Evolutionary conservation across 2,329 filamentous ascomycete species (phyloP).

Genomic region (Xylaria multiplex): DNA sequence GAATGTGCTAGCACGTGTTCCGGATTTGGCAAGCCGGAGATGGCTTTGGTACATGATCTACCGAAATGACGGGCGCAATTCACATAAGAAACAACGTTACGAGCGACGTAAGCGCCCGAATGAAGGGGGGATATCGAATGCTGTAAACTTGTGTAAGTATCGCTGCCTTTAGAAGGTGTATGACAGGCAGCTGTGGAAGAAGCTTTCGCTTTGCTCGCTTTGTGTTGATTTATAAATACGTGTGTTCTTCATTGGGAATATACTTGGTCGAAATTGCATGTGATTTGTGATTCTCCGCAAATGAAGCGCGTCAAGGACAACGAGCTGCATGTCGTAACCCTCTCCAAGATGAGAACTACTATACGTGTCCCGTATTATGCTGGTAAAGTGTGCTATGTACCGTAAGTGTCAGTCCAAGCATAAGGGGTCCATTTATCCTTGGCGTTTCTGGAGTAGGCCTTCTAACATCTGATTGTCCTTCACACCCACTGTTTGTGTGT

Average conservation of each 20-base stretch:
- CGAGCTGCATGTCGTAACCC: slow-evolving; percentile 22
- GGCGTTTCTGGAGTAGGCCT: slow-evolving; percentile 34
- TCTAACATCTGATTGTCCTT: too few relatives aligned
- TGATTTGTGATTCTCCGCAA: slow-evolving; percentile 32
- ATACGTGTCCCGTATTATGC: slow-evolving; percentile 13
- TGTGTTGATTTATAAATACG: not conserved
- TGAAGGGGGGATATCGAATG: too few relatives aligned
- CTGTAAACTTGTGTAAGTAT: too few relatives aligned
- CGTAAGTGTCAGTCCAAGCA: slow-evolving; percentile 35
- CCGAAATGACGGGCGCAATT: not conserved
- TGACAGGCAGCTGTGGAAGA: too few relatives aligned
- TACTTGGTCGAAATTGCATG: slow-evolving; percentile 12
- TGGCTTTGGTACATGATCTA: not conserved
- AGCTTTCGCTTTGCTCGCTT: slow-evolving; percentile 3
- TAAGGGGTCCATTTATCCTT: slow-evolving; percentile 42
- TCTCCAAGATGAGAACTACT: slow-evolving; percentile 18
- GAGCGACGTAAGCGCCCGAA: too few relatives aligned
- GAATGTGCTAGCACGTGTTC: slow-evolving; percentile 18
- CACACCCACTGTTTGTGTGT: not conserved
- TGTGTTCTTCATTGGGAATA: slow-evolving; percentile 9
- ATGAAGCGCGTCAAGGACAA: slow-evolving; percentile 32
- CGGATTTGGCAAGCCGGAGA: slow-evolving; percentile 19
- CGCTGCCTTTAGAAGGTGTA: too few relatives aligned
- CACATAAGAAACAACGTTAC: not conserved
- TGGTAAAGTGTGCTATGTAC: too few relatives aligned